Percentiles rank a stretch among this genome's conserved stretches.
Evolutionary conservation across 148 eudicot species (phyloP).

Genomic region (Selenicereus undatus): DNA sequence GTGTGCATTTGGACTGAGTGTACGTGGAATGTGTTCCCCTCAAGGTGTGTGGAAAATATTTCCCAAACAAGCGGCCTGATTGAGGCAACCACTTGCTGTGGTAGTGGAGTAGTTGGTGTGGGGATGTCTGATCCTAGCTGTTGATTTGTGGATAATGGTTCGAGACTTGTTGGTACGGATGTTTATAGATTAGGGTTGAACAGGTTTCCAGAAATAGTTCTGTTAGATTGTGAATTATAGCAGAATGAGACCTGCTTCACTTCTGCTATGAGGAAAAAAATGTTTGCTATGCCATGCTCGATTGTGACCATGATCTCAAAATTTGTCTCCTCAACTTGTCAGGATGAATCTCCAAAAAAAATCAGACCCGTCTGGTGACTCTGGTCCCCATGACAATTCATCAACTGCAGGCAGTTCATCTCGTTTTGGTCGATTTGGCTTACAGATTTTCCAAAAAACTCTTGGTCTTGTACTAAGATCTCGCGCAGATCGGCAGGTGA

Average conservation of each 20-base stretch:
- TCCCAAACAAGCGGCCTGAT: too few species aligned
- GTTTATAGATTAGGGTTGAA: neutral
- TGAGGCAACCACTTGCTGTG: neutral
- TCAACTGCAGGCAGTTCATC: constrained; percentile 38
- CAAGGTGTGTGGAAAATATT: too few species aligned
- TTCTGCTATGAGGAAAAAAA: neutral
- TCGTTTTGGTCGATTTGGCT: constrained; percentile 70
- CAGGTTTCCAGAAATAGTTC: neutral
- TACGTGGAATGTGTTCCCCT: too few species aligned
- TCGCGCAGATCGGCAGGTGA: constrained; percentile 71
- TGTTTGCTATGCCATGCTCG: neutral
- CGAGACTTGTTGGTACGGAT: neutral
- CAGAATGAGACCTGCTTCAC: neutral
- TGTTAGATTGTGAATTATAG: neutral
- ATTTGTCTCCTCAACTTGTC: constrained; percentile 10
- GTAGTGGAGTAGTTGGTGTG: neutral
- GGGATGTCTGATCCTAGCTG: neutral
- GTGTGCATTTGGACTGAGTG: too few species aligned
- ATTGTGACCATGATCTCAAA: neutral
- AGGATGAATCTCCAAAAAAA: constrained; percentile 54
- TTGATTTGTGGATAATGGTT: neutral
- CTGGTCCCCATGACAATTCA: constrained; percentile 36
- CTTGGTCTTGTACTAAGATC: constrained; percentile 68
- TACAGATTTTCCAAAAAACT: constrained; percentile 77
- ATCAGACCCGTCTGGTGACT: constrained; percentile 29